Conservation (phyloP, 2,329 filamentous ascomycete species). For the Byssochlamys sp. region DNA sequence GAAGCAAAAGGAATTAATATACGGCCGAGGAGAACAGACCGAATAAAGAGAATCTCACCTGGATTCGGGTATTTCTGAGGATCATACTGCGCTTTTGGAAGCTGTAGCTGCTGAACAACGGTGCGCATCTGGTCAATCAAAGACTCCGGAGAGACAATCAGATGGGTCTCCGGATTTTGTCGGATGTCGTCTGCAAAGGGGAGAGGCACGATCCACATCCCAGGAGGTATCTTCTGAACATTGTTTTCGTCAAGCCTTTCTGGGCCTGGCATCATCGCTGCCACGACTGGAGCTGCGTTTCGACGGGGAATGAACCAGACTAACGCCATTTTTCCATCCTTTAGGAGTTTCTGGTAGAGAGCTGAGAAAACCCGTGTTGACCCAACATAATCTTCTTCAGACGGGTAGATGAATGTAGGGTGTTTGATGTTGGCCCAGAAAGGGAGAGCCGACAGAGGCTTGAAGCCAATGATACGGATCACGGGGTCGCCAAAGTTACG, state of each 20-base stretch:
- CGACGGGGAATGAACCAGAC: slow-evolving; percentile 80
- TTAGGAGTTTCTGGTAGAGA: slow-evolving; percentile 74
- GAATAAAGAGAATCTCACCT: slow-evolving; percentile 18
- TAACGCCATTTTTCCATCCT: slow-evolving; percentile 69
- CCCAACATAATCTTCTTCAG: slow-evolving; percentile 78
- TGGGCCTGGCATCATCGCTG: slow-evolving; percentile 68
- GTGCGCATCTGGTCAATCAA: slow-evolving; percentile 73
- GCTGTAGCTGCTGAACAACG: slow-evolving; percentile 74
- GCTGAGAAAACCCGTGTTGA: slow-evolving; percentile 89
- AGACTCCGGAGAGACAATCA: slow-evolving; percentile 54
- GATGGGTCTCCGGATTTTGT: slow-evolving; percentile 54
- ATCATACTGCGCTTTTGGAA: slow-evolving; percentile 77
- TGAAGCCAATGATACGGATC: slow-evolving; percentile 89
- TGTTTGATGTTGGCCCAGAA: slow-evolving; percentile 79
- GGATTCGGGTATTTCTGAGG: slow-evolving; percentile 85
- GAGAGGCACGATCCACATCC: slow-evolving; percentile 78
- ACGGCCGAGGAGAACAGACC: neutral
- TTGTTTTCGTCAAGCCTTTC: slow-evolving; percentile 56
- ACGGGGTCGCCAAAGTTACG: slow-evolving; percentile 71
- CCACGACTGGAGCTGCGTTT: slow-evolving; percentile 70
- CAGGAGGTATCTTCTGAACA: slow-evolving; percentile 65
- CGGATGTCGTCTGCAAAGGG: slow-evolving; percentile 86
- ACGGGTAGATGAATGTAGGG: slow-evolving; percentile 87
- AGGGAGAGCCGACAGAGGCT: slow-evolving; percentile 62
- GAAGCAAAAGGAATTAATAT: slow-evolving; percentile 2